Conservation (phyloP, 83 land plant species). For the Diphasiastrum complanatum region DNA sequence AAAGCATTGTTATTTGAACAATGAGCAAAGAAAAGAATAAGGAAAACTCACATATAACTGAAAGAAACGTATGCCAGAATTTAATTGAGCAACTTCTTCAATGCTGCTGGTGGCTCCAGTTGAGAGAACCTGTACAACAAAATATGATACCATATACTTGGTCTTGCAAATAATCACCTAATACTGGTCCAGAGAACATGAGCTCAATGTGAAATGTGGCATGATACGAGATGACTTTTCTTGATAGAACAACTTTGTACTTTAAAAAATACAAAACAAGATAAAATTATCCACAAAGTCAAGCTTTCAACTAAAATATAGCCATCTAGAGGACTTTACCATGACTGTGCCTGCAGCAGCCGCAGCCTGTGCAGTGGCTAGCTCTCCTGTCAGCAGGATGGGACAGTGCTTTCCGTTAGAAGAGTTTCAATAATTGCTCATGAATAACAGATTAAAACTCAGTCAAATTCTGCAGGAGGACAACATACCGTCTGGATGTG, state of each 20-base stretch:
- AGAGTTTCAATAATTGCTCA: neutral
- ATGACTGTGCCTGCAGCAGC: conserved; percentile 58
- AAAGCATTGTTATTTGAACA: too few species aligned
- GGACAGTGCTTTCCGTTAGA: neutral
- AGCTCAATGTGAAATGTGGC: neutral
- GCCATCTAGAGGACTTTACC: conserved; percentile 32
- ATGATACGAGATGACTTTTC: too few species aligned
- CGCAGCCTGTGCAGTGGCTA: conserved; percentile 76
- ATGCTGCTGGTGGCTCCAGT: conserved; percentile 36
- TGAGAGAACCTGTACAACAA: conserved; percentile 61
- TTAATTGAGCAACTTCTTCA: too few species aligned
- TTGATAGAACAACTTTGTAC: too few species aligned
- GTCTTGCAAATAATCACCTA: neutral
- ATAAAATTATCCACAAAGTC: neutral
- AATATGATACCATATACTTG: conserved; percentile 8
- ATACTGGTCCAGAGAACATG: neutral
- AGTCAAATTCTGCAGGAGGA: neutral
- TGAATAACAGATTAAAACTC: neutral
- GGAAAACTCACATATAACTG: too few species aligned
- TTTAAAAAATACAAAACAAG: neutral
- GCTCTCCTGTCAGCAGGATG: conserved; percentile 45
- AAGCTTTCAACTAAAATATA: neutral
- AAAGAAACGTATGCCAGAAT: too few species aligned
- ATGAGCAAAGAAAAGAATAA: too few species aligned
- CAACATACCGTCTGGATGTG: conserved; percentile 54